phyloP scores from a whole-genome alignment of 768 basidiomycete species.

The Tricholomella constricta region DNA sequence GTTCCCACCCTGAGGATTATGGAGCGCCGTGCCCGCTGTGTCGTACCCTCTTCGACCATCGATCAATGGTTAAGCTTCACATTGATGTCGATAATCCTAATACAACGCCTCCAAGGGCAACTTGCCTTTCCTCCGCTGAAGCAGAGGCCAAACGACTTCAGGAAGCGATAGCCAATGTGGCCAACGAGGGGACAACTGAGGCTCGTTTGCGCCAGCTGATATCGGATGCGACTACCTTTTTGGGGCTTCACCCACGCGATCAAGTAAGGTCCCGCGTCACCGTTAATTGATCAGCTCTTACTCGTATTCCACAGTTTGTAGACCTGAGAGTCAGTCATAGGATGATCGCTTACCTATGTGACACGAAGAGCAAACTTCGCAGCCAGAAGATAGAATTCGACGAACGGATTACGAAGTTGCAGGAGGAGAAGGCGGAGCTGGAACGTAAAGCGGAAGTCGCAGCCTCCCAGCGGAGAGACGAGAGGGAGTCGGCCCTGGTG shows the following conservation, averaged over 20 bases:
- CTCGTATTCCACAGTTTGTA: conserved; percentile 38
- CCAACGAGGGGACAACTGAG: conserved; percentile 58
- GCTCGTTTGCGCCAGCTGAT: conserved; percentile 50
- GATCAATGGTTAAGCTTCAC: conserved; percentile 56
- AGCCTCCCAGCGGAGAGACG: conserved; percentile 42
- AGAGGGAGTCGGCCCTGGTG: conserved; percentile 51
- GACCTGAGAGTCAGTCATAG: conserved; percentile 52
- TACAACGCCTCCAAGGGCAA: conserved; percentile 6
- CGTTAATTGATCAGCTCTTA: conserved; percentile 1
- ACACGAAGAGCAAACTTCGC: conserved; percentile 44
- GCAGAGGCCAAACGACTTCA: conserved; percentile 54
- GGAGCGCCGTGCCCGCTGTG: conserved; percentile 59
- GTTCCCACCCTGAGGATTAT: conserved; percentile 10
- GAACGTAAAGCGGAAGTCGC: conserved; percentile 42
- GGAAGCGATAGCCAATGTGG: conserved; percentile 52
- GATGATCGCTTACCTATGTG: conserved; percentile 52
- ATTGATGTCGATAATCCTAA: conserved; percentile 49
- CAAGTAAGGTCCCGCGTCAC: conserved; percentile 36
- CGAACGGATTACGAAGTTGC: conserved; percentile 31
- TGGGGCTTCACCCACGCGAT: conserved; percentile 46
- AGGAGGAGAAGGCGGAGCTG: conserved; percentile 37
- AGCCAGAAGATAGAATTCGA: conserved; percentile 34
- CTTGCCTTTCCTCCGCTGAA: conserved; percentile 33
- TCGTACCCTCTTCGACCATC: conserved; percentile 50
- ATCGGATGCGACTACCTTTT: conserved; percentile 49